Evolutionary conservation across 805 yeast genomes (phyloP).

Genomic region (Sporopachydermia lactativora): DNA sequence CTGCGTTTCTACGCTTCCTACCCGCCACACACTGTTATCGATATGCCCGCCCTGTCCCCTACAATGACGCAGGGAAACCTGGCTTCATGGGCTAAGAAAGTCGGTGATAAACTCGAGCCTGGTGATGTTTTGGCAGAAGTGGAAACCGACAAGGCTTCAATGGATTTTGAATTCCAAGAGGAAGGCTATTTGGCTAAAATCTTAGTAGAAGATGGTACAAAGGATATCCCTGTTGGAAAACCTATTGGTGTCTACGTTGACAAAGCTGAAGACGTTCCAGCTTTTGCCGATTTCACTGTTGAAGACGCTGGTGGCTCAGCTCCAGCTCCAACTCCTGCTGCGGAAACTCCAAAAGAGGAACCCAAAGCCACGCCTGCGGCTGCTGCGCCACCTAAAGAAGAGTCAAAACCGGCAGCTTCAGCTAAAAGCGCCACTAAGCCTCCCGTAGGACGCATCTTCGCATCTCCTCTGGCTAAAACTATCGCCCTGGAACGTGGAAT

Average conservation of each 20-base stretch:
- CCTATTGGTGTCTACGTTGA: slow-evolving; percentile 97
- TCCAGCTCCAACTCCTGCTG: slow-evolving; percentile 26
- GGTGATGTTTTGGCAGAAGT: slow-evolving; percentile 95
- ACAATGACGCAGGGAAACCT: slow-evolving; percentile 96
- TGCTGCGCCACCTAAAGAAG: slow-evolving; percentile 10
- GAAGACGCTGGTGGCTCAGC: slow-evolving; percentile 57
- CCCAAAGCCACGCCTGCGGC: slow-evolving; percentile 17
- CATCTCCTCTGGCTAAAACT: slow-evolving; percentile 91
- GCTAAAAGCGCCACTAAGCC: slow-evolving; percentile 24
- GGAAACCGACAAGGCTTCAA: slow-evolving; percentile 95
- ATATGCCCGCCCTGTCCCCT: slow-evolving; percentile 99
- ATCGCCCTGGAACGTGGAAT: slow-evolving; percentile 88
- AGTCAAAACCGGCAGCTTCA: slow-evolving; percentile 14
- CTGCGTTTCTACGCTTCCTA: slow-evolving; percentile 23
- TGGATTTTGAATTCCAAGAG: slow-evolving; percentile 98
- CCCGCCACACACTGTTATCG: slow-evolving; percentile 78
- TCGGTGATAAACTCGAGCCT: slow-evolving; percentile 77
- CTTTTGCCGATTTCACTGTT: slow-evolving; percentile 74
- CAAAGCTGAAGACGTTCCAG: slow-evolving; percentile 68
- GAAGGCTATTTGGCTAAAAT: slow-evolving; percentile 89
- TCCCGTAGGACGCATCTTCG: slow-evolving; percentile 59
- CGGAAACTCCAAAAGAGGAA: slow-evolving; percentile 21
- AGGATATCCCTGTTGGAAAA: slow-evolving; percentile 85
- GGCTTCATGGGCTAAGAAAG: slow-evolving; percentile 78
- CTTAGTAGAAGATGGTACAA: slow-evolving; percentile 68